phyloP scores from a whole-genome alignment of 1,284 basidiomycete genomes.

The Grifola frondosa region DNA sequence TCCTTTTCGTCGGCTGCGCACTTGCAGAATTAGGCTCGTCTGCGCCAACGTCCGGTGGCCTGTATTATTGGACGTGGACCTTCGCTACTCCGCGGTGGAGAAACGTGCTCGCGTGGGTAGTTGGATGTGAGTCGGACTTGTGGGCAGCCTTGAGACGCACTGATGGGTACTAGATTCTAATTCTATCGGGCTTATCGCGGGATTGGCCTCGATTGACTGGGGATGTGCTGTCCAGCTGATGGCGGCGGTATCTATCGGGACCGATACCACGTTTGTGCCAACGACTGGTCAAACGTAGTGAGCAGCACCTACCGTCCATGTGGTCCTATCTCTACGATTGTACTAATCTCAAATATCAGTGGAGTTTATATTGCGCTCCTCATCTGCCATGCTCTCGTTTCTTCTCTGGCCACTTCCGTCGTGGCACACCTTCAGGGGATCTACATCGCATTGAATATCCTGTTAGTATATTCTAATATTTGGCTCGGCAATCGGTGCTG shows the following conservation, averaged over 20 bases:
- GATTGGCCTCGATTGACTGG: constrained; percentile 75
- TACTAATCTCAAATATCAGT: constrained; percentile 32
- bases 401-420: constrained; percentile 64
- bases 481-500: not conserved
- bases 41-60: constrained; percentile 74
- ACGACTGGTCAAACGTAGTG: constrained; percentile 62
- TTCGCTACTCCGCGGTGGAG: constrained; percentile 63
- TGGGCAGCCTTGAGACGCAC: not conserved
- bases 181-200: constrained; percentile 63
- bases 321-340: not conserved
- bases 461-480: constrained; percentile 41
- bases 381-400: constrained; percentile 57
- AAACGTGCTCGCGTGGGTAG: constrained; percentile 72
- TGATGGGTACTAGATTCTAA: constrained; percentile 9
- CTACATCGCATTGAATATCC: constrained; percentile 66
- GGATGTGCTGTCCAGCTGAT: constrained; percentile 67
- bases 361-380: constrained; percentile 59
- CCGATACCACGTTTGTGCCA: constrained; percentile 47
- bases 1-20: constrained; percentile 59
- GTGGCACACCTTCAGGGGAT: constrained; percentile 75
- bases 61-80: constrained; percentile 79
- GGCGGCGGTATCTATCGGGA: constrained; percentile 63
- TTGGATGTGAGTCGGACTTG: constrained; percentile 53
- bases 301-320: constrained; percentile 22
- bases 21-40: constrained; percentile 73